These are phyloP conservation scores for Globisporangium irregulare DNA, from an alignment of 352 stramenopile species.

Conservation along the genomic window DNA sequence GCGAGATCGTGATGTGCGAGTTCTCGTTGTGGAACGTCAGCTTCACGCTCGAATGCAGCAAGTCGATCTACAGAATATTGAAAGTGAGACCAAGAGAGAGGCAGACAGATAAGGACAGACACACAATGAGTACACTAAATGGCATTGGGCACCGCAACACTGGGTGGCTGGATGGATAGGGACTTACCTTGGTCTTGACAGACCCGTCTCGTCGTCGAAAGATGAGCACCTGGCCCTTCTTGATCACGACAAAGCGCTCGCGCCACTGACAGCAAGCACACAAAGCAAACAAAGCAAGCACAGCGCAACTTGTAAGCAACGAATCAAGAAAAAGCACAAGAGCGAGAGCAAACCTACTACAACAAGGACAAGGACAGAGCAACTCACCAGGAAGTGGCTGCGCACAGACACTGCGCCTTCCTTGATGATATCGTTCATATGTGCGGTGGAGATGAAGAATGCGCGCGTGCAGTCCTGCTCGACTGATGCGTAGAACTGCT, in stretches of 20 bases:
- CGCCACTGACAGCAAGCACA: constrained; percentile 41
- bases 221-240: constrained; percentile 45
- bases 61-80: constrained; percentile 32
- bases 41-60: constrained; percentile 47
- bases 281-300: background rate
- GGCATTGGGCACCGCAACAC: no score
- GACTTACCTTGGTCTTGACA: constrained; percentile 47
- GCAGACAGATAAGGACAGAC: no score
- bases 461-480: background rate
- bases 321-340: background rate
- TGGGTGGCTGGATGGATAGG: background rate
- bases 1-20: constrained; percentile 49
- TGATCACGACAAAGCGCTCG: constrained; percentile 59
- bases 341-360: background rate
- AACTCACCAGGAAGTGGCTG: constrained; percentile 58
- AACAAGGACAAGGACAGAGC: background rate
- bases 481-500: background rate
- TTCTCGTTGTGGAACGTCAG: constrained; percentile 65
- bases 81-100: background rate
- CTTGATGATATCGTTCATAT: constrained; percentile 36
- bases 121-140: no score
- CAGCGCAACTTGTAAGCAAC: background rate
- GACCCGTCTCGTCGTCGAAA: constrained; percentile 38
- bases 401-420: constrained; percentile 58
- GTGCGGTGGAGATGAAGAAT: background rate